phyloP scores from a whole-genome alignment of 495 filamentous ascomycete species.

The Aspergillus taichungensis region DNA sequence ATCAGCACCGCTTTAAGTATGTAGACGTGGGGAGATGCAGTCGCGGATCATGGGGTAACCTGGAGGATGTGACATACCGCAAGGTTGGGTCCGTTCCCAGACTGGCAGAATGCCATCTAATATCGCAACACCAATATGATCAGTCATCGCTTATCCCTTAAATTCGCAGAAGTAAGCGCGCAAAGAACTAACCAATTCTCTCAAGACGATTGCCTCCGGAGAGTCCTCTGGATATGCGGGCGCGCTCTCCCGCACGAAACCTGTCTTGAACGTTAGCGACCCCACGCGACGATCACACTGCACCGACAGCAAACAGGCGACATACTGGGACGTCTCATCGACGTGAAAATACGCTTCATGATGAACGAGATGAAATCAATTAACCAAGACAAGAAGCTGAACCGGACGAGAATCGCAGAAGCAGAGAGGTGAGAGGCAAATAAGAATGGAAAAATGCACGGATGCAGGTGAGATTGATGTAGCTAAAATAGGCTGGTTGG shows the following conservation, averaged over 20 bases:
- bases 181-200: conserved; percentile 40
- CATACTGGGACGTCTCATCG: conserved; percentile 26
- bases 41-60: no score
- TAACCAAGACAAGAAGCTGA: not conserved
- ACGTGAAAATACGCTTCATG: conserved; percentile 38
- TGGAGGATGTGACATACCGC: conserved; percentile 37
- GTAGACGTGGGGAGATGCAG: no score
- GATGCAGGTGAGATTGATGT: no score
- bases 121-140: not conserved
- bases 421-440: not conserved
- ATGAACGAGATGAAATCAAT: not conserved
- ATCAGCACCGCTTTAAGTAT: not conserved
- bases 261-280: conserved; percentile 7
- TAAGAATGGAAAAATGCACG: not conserved
- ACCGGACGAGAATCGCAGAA: not conserved
- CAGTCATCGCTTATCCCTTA: conserved; percentile 5
- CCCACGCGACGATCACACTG: not conserved
- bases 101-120: conserved; percentile 70
- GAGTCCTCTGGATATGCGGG: conserved; percentile 30
- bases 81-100: conserved; percentile 52
- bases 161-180: conserved; percentile 15
- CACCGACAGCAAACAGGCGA: conserved; percentile 1
- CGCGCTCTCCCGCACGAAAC: conserved; percentile 12
- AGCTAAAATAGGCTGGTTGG: no score
- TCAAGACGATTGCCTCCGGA: conserved; percentile 37